Percentiles rank a stretch among this genome's conserved stretches.
Conservation (phyloP, 768 basidiomycete genomes). For the Nidularia pulvinata region DNA sequence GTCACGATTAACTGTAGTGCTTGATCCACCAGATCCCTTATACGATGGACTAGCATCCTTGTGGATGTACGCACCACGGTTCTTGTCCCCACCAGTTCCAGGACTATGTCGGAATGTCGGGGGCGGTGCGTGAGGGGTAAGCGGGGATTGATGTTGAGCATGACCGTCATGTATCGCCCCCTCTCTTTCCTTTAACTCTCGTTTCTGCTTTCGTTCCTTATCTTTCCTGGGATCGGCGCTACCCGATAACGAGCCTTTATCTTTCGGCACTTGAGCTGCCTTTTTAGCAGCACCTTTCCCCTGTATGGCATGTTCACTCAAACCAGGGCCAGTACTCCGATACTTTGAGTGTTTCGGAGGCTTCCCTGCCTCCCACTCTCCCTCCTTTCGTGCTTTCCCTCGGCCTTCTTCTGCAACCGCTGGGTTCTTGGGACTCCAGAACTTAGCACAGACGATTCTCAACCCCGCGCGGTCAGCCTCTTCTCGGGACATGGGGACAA, state of each 20-base stretch:
- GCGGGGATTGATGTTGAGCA: no score
- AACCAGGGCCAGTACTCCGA: slow-evolving; percentile 10
- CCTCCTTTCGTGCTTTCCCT: not conserved
- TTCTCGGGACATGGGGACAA: slow-evolving; percentile 19
- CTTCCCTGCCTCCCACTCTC: not conserved
- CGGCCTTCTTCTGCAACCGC: not conserved
- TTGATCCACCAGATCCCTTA: no score
- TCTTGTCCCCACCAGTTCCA: no score
- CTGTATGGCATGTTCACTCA: not conserved
- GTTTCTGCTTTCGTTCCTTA: not conserved
- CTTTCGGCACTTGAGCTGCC: not conserved
- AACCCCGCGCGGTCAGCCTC: slow-evolving; percentile 23
- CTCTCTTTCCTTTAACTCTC: not conserved
- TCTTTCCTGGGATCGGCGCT: not conserved
- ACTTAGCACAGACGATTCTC: slow-evolving; percentile 41
- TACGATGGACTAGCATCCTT: no score
- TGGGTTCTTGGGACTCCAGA: slow-evolving; percentile 10
- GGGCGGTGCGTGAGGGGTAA: not conserved
- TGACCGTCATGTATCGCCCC: not conserved
- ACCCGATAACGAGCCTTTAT: not conserved
- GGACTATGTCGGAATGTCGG: not conserved
- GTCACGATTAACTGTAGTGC: no score
- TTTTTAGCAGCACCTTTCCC: not conserved
- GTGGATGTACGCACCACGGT: no score
- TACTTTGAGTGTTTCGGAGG: slow-evolving; percentile 6